Evolutionary conservation across 2,329 filamentous ascomycete species (phyloP).

Genomic region (Pseudogymnoascus sp.): DNA sequence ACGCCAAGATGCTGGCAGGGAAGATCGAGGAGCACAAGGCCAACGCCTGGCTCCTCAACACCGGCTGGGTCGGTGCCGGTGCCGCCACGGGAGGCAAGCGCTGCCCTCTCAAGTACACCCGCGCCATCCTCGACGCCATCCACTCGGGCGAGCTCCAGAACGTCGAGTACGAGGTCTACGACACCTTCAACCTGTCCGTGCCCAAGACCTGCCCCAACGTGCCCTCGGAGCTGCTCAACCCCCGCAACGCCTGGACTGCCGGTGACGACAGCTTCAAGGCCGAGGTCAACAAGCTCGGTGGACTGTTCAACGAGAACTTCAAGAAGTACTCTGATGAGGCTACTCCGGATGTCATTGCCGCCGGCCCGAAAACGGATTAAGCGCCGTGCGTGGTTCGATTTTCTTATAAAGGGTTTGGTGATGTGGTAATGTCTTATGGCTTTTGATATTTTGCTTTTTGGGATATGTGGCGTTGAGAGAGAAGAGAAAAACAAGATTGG

Average conservation of each 20-base stretch:
- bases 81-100: slow-evolving; percentile 88
- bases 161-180: slow-evolving; percentile 88
- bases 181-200: slow-evolving; percentile 94
- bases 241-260: slow-evolving; percentile 82
- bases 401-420: background rate
- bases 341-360: slow-evolving; percentile 67
- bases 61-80: slow-evolving; percentile 90
- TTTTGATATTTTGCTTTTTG: background rate
- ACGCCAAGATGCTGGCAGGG: slow-evolving; percentile 95
- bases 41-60: slow-evolving; percentile 98
- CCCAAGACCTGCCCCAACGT: slow-evolving; percentile 86
- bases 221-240: slow-evolving; percentile 88
- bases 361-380: slow-evolving; percentile 38
- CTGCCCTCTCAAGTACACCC: slow-evolving; percentile 97
- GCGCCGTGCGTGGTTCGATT: background rate
- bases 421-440: background rate
- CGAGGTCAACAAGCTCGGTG: slow-evolving; percentile 85
- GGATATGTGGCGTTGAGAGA: background rate
- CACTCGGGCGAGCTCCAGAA: slow-evolving; percentile 94
- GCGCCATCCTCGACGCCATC: slow-evolving; percentile 95
- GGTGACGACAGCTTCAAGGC: slow-evolving; percentile 71
- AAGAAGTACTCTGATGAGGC: slow-evolving; percentile 86
- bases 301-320: slow-evolving; percentile 94
- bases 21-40: slow-evolving; percentile 94
- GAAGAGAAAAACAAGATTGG: background rate